These are phyloP conservation scores for Aspergillus saccharolyticus DNA, from an alignment of 495 filamentous ascomycete genomes.

Conservation along the genomic window DNA sequence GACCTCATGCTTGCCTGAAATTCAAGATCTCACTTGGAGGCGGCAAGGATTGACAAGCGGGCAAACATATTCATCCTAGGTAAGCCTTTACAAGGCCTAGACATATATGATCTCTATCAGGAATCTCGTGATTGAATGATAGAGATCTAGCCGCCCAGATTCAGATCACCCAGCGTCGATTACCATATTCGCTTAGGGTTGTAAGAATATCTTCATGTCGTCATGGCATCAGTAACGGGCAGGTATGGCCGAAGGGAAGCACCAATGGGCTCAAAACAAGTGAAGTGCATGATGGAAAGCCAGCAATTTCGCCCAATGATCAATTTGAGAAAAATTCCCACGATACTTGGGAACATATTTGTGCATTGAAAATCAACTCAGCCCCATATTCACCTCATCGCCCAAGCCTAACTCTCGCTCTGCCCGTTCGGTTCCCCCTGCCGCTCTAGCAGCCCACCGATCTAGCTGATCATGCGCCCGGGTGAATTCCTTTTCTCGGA, in stretches of 20 bases:
- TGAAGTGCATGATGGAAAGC: neutral
- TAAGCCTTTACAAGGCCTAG: neutral
- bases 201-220: constrained; percentile 6
- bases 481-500: constrained; percentile 45
- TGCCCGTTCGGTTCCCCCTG: constrained; percentile 38
- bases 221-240: neutral
- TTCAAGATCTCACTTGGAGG: neutral
- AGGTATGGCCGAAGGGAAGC: neutral
- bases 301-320: neutral
- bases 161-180: neutral
- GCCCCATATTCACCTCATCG: constrained; percentile 51
- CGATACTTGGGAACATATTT: neutral
- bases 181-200: neutral
- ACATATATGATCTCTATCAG: neutral
- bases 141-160: neutral
- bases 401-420: constrained; percentile 44
- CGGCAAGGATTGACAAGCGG: neutral
- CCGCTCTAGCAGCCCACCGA: constrained; percentile 37
- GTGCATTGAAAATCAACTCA: constrained; percentile 35
- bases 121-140: neutral
- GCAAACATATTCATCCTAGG: neutral
- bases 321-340: neutral
- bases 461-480: constrained; percentile 46
- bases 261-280: neutral
- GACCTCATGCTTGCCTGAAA: constrained; percentile 36